phyloP scores from a whole-genome alignment of 495 filamentous ascomycete species.

The Astrocystis sublimbata region DNA sequence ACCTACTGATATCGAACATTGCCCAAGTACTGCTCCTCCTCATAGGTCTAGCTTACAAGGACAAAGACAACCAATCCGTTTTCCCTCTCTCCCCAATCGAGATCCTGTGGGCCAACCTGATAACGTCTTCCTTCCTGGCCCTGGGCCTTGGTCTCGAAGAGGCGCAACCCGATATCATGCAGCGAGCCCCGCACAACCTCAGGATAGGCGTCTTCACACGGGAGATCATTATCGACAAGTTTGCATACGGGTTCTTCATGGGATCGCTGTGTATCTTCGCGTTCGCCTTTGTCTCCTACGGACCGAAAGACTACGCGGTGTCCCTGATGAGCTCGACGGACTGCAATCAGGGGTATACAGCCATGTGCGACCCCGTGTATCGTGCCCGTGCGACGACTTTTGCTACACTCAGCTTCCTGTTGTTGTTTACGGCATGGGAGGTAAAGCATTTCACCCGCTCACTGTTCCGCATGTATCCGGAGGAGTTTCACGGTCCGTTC shows the following conservation, averaged over 20 bases:
- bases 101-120: constrained; percentile 63
- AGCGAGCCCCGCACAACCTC: constrained; percentile 53
- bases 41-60: constrained; percentile 60
- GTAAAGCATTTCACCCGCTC: constrained; percentile 57
- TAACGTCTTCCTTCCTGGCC: constrained; percentile 59
- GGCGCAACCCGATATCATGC: constrained; percentile 57
- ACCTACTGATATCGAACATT: constrained; percentile 60
- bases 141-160: constrained; percentile 60
- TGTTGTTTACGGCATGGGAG: constrained; percentile 60
- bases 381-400: constrained; percentile 72
- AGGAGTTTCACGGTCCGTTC: constrained; percentile 40
- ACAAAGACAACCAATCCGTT: constrained; percentile 48
- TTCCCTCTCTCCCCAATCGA: constrained; percentile 60
- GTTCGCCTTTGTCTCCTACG: constrained; percentile 55
- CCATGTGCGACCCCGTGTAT: constrained; percentile 52
- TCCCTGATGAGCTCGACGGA: constrained; percentile 34
- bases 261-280: constrained; percentile 55
- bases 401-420: constrained; percentile 61
- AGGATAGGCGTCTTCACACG: constrained; percentile 55
- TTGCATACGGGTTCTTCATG: constrained; percentile 59
- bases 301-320: constrained; percentile 31
- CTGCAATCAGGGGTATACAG: constrained; percentile 53
- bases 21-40: constrained; percentile 57
- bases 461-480: constrained; percentile 54
- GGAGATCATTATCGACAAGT: constrained; percentile 59